These are phyloP conservation scores for Shiraia sp. DNA, from an alignment of 2,329 filamentous ascomycete genomes.

Conservation along the genomic window DNA sequence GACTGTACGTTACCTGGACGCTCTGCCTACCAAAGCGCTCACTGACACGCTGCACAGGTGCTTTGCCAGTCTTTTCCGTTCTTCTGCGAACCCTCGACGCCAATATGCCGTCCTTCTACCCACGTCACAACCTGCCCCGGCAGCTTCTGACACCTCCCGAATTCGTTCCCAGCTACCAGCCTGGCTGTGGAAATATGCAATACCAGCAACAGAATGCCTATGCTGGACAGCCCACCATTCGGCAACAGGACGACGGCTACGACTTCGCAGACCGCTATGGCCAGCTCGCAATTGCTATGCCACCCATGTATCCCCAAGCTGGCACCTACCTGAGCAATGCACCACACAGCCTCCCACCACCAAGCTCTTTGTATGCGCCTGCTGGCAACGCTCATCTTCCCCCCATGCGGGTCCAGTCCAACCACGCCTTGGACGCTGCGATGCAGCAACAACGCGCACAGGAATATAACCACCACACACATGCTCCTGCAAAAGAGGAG, in stretches of 20 bases:
- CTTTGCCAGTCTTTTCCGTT: constrained; percentile 50
- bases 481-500: constrained; percentile 60
- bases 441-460: constrained; percentile 48
- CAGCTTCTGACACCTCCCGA: constrained; percentile 55
- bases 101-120: constrained; percentile 58
- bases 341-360: constrained; percentile 39
- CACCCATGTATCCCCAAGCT: constrained; percentile 45
- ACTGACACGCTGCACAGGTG: constrained; percentile 39
- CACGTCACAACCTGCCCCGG: constrained; percentile 48
- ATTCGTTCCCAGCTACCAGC: constrained; percentile 49
- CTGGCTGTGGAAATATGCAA: constrained; percentile 48
- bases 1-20: constrained; percentile 39
- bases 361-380: constrained; percentile 50
- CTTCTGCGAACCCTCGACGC: constrained; percentile 35
- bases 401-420: constrained; percentile 51
- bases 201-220: constrained; percentile 53
- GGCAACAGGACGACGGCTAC: constrained; percentile 51
- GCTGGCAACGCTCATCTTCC: constrained; percentile 51
- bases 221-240: constrained; percentile 44
- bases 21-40: constrained; percentile 1
- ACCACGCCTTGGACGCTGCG: constrained; percentile 40
- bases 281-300: constrained; percentile 47
- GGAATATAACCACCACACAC: constrained; percentile 42
- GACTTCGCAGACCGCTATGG: constrained; percentile 53
- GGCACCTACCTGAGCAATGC: constrained; percentile 45